Conservation (phyloP, 495 filamentous ascomycete species). For the Echria macrotheca region DNA sequence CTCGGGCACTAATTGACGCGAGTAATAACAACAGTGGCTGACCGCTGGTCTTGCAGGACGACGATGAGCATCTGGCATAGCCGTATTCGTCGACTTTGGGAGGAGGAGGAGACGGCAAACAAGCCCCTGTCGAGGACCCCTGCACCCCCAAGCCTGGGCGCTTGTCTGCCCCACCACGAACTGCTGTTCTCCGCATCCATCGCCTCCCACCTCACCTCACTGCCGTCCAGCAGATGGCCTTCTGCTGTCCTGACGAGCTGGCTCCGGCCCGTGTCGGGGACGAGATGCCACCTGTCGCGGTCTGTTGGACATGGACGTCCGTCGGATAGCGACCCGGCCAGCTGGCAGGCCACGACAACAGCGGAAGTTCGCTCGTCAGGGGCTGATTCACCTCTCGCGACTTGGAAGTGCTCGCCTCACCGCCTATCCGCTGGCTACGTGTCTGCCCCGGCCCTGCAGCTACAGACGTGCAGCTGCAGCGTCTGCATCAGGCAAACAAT, state of each 20-base stretch:
- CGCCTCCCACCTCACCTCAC: background rate
- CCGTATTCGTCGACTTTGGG: slow-evolving; percentile 7
- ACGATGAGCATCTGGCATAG: slow-evolving; percentile 6
- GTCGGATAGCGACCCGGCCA: background rate
- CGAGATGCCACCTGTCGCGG: background rate
- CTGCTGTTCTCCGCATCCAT: no score
- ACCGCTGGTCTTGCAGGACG: slow-evolving; percentile 7
- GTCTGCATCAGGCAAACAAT: background rate
- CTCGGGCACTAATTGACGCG: slow-evolving; percentile 7
- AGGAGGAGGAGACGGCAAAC: no score
- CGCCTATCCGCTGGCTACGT: slow-evolving; percentile 6
- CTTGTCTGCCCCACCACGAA: background rate
- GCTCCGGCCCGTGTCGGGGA: background rate
- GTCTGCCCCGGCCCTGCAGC: background rate
- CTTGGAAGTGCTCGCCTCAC: background rate
- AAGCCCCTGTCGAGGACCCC: background rate
- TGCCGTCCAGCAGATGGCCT: background rate
- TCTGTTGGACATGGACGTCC: no score
- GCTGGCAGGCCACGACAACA: background rate
- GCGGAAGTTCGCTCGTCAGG: background rate
- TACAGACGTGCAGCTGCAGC: background rate
- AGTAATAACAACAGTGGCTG: slow-evolving; percentile 7
- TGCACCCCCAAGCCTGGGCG: background rate
- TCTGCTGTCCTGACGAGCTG: background rate
- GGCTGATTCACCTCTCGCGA: no score